Percentiles rank a stretch among this genome's conserved stretches.
phyloP scores from a whole-genome alignment of 257 asterid species.

The Solanum chmielewskii region DNA sequence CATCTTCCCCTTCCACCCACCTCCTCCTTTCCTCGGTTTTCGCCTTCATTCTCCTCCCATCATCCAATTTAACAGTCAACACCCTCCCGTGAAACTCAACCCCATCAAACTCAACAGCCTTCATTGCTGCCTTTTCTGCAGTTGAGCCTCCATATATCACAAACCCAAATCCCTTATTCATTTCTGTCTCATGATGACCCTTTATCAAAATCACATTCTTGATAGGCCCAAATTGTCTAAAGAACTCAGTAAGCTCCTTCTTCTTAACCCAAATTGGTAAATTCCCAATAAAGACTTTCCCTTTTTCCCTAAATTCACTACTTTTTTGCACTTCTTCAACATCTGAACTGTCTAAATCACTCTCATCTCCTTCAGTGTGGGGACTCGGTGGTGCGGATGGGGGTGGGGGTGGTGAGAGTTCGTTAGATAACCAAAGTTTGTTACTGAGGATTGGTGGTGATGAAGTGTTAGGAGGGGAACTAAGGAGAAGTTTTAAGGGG shows the following conservation, averaged over 20 bases:
- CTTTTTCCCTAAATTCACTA: conserved; percentile 55
- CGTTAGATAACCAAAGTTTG: conserved; percentile 81
- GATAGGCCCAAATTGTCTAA: conserved; percentile 91
- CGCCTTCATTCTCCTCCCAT: conserved; percentile 62
- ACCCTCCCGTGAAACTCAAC: conserved; percentile 89
- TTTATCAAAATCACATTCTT: conserved; percentile 71
- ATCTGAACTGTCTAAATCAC: conserved; percentile 6
- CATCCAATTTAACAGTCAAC: conserved; percentile 81
- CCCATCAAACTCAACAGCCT: conserved; percentile 96
- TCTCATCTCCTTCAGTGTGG: background rate
- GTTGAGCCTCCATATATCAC: conserved; percentile 57
- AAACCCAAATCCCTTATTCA: conserved; percentile 93
- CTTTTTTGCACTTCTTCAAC: conserved; percentile 11
- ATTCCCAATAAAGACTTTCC: conserved; percentile 89
- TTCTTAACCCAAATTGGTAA: conserved; percentile 87
- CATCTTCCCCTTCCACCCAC: conserved; percentile 53
- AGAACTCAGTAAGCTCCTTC: conserved; percentile 63
- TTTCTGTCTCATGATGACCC: conserved; percentile 71
- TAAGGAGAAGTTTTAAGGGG: conserved; percentile 54
- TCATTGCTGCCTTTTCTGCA: conserved; percentile 82
- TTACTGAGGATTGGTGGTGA: conserved; percentile 31
- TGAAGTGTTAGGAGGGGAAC: background rate
- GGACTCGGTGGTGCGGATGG: conserved; percentile 23
- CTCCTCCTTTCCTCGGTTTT: conserved; percentile 33
- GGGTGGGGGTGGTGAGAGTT: conserved; percentile 51